Percentiles rank a stretch among this genome's conserved stretches.
phyloP scores from a whole-genome alignment of 768 basidiomycete species.

The Naematelia aurantialba region DNA sequence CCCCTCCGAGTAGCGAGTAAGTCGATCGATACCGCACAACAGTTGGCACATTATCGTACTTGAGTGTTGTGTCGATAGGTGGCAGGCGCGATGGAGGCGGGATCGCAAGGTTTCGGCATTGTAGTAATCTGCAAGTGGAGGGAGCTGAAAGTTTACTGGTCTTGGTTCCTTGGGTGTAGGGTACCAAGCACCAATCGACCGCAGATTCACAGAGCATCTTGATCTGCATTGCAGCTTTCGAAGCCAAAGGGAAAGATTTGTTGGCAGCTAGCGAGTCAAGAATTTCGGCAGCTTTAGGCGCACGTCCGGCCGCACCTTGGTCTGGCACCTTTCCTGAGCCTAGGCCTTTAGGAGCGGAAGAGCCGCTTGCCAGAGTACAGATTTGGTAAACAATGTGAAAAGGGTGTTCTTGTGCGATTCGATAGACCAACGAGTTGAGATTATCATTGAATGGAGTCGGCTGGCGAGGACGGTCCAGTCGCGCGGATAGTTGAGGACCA shows the following conservation, averaged over 20 bases:
- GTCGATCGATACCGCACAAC: conserved; percentile 61
- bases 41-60: conserved; percentile 68
- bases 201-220: conserved; percentile 32
- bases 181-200: conserved; percentile 29
- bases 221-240: conserved; percentile 32
- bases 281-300: conserved; percentile 59
- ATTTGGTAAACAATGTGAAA: conserved; percentile 91
- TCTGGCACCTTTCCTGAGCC: conserved; percentile 15
- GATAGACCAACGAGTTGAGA: conserved; percentile 64
- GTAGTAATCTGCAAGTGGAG: conserved; percentile 50
- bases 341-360: conserved; percentile 17
- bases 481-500: conserved; percentile 89
- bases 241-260: conserved; percentile 2
- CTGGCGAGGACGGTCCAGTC: conserved; percentile 58
- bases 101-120: conserved; percentile 61
- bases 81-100: conserved; percentile 76
- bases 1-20: conserved; percentile 69
- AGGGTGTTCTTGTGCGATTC: conserved; percentile 79
- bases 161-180: neutral
- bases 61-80: conserved; percentile 64
- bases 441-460: conserved; percentile 56
- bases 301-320: conserved; percentile 59
- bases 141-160: neutral
- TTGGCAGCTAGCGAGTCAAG: conserved; percentile 57
- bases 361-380: conserved; percentile 59